Evolutionary conservation across 2,329 filamentous ascomycete genomes (phyloP).

Genomic region (Ampelomyces quisqualis): DNA sequence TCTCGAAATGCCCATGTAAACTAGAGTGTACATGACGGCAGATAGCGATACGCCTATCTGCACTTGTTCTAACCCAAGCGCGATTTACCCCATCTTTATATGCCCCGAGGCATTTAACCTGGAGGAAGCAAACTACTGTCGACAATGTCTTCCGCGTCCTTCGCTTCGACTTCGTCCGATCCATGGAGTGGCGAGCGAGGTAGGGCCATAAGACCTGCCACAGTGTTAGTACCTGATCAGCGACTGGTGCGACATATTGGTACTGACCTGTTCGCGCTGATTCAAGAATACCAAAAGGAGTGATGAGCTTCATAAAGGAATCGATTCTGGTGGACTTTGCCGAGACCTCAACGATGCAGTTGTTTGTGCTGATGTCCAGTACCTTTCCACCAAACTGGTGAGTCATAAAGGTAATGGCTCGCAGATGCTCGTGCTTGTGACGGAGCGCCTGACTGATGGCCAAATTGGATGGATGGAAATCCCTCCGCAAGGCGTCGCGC

Average conservation of each 20-base stretch:
- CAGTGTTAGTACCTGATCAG: constrained; percentile 10
- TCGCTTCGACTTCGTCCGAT: constrained; percentile 69
- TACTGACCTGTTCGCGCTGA: constrained; percentile 79
- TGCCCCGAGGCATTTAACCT: constrained; percentile 57
- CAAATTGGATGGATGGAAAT: constrained; percentile 89
- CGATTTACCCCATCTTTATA: background rate
- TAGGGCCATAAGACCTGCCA: constrained; percentile 82
- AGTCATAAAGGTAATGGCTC: constrained; percentile 92
- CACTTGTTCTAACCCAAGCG: background rate
- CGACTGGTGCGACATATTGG: constrained; percentile 8
- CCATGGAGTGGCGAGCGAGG: constrained; percentile 86
- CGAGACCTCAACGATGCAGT: constrained; percentile 95
- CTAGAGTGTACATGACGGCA: constrained; percentile 1
- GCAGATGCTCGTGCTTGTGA: constrained; percentile 96
- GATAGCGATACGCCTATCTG: too few species aligned
- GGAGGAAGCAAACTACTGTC: constrained; percentile 92
- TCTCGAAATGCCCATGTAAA: background rate
- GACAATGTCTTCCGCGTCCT: constrained; percentile 92
- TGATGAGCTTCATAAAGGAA: constrained; percentile 94
- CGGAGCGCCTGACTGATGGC: constrained; percentile 84
- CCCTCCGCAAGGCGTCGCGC: constrained; percentile 49
- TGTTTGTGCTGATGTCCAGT: constrained; percentile 95
- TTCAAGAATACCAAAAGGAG: constrained; percentile 93
- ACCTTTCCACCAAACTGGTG: constrained; percentile 99
- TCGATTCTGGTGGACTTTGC: constrained; percentile 93